Evolutionary conservation across 2,329 filamentous ascomycete genomes (phyloP).

Genomic region (Fusarium nelsonii): DNA sequence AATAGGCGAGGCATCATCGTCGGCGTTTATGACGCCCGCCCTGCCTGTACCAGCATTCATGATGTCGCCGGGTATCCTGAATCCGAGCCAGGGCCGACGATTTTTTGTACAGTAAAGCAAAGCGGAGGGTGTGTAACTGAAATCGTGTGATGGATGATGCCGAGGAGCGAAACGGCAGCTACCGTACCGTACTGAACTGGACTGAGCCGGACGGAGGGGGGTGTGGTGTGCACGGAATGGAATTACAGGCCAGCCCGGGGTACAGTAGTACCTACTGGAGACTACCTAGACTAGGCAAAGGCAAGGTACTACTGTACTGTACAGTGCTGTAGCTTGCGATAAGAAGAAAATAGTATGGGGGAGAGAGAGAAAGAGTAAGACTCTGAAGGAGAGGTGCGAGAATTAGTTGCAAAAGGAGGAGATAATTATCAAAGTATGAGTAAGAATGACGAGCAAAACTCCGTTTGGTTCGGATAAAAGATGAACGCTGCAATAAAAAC

Average conservation of each 20-base stretch:
- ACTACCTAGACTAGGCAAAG: background rate
- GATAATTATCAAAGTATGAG: slow-evolving; percentile 17
- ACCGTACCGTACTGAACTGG: slow-evolving; percentile 19
- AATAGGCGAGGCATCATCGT: slow-evolving; percentile 65
- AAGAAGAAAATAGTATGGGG: slow-evolving; percentile 12
- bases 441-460: slow-evolving; percentile 4
- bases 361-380: slow-evolving; percentile 1
- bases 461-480: slow-evolving; percentile 11
- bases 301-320: background rate
- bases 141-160: slow-evolving; percentile 53
- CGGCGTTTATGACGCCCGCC: slow-evolving; percentile 68
- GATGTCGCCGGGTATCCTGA: slow-evolving; percentile 45
- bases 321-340: slow-evolving; percentile 13
- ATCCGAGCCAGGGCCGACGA: slow-evolving; percentile 46
- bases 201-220: slow-evolving; percentile 40
- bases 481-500: slow-evolving; percentile 7
- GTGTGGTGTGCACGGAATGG: slow-evolving; percentile 47
- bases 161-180: slow-evolving; percentile 49
- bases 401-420: slow-evolving; percentile 8
- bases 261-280: slow-evolving; percentile 22
- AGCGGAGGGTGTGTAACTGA: slow-evolving; percentile 52
- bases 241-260: slow-evolving; percentile 42
- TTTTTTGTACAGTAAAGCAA: slow-evolving; percentile 37
- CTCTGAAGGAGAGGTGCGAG: slow-evolving; percentile 1
- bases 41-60: slow-evolving; percentile 63